These are phyloP conservation scores for Sporothrix globosa DNA, from an alignment of 2,329 filamentous ascomycete genomes.

Conservation along the genomic window DNA sequence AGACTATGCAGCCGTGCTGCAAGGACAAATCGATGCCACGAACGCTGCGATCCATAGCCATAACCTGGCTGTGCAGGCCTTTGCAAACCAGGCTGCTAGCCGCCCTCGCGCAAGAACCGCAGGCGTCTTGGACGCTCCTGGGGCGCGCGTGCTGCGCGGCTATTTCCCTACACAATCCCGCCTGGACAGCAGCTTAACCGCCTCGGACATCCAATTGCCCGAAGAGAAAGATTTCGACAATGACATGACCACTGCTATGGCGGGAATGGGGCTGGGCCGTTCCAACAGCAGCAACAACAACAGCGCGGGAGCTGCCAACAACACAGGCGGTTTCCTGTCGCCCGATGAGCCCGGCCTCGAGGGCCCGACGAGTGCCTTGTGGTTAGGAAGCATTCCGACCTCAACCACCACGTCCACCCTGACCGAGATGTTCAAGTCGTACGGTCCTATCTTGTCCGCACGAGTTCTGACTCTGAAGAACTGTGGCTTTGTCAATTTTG, in stretches of 20 bases:
- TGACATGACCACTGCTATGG: constrained; percentile 74
- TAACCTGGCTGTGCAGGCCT: constrained; percentile 90
- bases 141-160: constrained; percentile 66
- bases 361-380: constrained; percentile 87
- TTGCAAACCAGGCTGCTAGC: constrained; percentile 79
- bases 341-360: constrained; percentile 80
- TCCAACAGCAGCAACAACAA: constrained; percentile 66
- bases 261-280: constrained; percentile 72
- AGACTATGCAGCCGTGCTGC: constrained; percentile 63
- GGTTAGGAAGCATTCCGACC: constrained; percentile 96
- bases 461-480: constrained; percentile 97
- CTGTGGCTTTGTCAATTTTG: constrained; percentile 98
- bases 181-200: constrained; percentile 74
- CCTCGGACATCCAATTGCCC: constrained; percentile 72
- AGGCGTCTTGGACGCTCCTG: constrained; percentile 81
- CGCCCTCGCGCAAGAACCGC: constrained; percentile 89
- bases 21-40: constrained; percentile 66
- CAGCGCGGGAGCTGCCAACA: background rate
- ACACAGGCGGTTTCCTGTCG: constrained; percentile 63
- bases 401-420: constrained; percentile 95
- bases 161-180: constrained; percentile 75
- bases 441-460: constrained; percentile 86
- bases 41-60: constrained; percentile 80
- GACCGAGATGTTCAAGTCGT: constrained; percentile 92
- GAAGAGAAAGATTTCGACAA: constrained; percentile 80